These are phyloP conservation scores for Aegilops tauschii DNA, from an alignment of 176 grass and related monocot genomes.

Conservation along the genomic window DNA sequence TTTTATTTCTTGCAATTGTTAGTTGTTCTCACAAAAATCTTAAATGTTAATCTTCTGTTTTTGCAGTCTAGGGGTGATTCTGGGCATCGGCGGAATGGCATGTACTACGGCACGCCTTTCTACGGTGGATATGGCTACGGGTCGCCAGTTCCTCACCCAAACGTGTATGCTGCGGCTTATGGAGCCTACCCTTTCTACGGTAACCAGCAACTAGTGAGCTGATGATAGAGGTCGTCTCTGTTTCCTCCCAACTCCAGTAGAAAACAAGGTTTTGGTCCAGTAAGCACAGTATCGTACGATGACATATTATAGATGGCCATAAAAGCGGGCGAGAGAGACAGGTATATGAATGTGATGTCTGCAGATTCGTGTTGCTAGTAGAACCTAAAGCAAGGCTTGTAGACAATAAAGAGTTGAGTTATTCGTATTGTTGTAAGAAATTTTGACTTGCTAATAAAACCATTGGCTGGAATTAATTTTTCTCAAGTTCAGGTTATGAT, in stretches of 20 bases:
- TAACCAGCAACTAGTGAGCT: slow-evolving; percentile 77
- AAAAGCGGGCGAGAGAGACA: slow-evolving; percentile 41
- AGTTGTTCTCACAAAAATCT: slow-evolving; percentile 7
- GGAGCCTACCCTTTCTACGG: slow-evolving; percentile 71
- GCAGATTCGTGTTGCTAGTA: slow-evolving; percentile 44
- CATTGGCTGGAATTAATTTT: not conserved
- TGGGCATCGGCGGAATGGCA: slow-evolving; percentile 43
- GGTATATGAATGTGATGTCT: slow-evolving; percentile 47
- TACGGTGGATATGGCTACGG: slow-evolving; percentile 68
- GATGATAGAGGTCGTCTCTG: slow-evolving; percentile 23
- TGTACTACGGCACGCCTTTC: slow-evolving; percentile 68
- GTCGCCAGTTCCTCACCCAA: slow-evolving; percentile 50
- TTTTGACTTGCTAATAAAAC: slow-evolving; percentile 61
- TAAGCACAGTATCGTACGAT: slow-evolving; percentile 49
- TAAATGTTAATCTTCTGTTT: not conserved
- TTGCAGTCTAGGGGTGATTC: slow-evolving; percentile 62
- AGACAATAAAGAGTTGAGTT: slow-evolving; percentile 44
- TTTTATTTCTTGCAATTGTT: not conserved
- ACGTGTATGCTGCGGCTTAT: slow-evolving; percentile 55
- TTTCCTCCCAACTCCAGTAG: slow-evolving; percentile 18
- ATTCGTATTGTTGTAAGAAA: slow-evolving; percentile 41
- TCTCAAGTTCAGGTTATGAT: not conserved
- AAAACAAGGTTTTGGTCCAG: slow-evolving; percentile 53
- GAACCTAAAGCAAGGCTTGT: slow-evolving; percentile 36
- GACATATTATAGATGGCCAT: slow-evolving; percentile 56